These are phyloP conservation scores for Tripterygium wilfordii DNA, from an alignment of 177 flowering plant genomes.

Conservation along the genomic window DNA sequence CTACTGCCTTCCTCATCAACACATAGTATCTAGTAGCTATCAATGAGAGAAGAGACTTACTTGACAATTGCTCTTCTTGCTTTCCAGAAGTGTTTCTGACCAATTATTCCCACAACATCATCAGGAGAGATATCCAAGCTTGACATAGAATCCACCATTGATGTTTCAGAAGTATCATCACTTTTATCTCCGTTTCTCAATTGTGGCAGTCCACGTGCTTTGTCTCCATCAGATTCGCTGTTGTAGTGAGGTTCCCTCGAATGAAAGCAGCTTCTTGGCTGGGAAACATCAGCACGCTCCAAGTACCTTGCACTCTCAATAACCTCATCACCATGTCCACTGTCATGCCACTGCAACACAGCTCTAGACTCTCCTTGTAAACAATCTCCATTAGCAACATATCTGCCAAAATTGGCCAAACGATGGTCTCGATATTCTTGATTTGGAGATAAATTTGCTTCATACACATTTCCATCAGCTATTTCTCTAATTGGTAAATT, in stretches of 20 bases:
- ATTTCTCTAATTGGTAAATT: slow-evolving; percentile 10
- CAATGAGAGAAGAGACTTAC: slow-evolving; percentile 46
- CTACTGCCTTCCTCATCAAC: not conserved
- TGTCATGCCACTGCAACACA: slow-evolving; percentile 4
- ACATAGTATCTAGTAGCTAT: not conserved
- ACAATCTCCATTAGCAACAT: slow-evolving; percentile 13
- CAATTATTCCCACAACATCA: slow-evolving; percentile 59
- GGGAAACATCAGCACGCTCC: slow-evolving; percentile 6
- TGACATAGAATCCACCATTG: slow-evolving; percentile 41
- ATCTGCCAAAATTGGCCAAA: slow-evolving; percentile 3
- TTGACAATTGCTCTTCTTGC: slow-evolving; percentile 62
- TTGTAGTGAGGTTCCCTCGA: slow-evolving; percentile 21
- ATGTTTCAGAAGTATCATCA: slow-evolving; percentile 48
- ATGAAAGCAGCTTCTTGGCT: slow-evolving; percentile 8
- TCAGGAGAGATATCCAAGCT: slow-evolving; percentile 53
- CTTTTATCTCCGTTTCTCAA: slow-evolving; percentile 20
- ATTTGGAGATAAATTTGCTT: slow-evolving; percentile 10
- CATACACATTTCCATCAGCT: slow-evolving; percentile 11
- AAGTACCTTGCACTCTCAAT: slow-evolving; percentile 1
- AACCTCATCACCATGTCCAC: slow-evolving; percentile 6
- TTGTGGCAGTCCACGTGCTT: slow-evolving; percentile 10
- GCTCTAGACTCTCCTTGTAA: slow-evolving; percentile 12
- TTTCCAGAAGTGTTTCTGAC: slow-evolving; percentile 71
- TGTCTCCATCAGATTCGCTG: slow-evolving; percentile 18
- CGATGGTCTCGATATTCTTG: slow-evolving; percentile 10